These are phyloP conservation scores for Arthroderma sp. DNA, from an alignment of 2,329 filamentous ascomycete species.

Conservation along the genomic window DNA sequence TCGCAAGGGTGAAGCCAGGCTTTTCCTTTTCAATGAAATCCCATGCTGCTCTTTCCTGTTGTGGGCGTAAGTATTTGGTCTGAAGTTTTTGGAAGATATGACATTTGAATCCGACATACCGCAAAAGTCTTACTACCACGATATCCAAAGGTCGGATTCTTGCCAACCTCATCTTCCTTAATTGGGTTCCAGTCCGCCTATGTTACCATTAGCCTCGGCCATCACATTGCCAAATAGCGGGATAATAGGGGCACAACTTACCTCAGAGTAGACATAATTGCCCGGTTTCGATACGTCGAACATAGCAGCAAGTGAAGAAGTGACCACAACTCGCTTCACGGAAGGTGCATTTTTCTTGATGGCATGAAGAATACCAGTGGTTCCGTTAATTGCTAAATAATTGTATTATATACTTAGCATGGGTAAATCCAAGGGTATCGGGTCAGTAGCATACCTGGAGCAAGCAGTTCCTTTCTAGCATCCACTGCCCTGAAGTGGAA, in stretches of 20 bases:
- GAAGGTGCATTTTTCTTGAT: conserved; percentile 49
- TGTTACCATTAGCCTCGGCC: not conserved
- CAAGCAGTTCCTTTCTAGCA: conserved; percentile 48
- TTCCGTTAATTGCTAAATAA: conserved; percentile 51
- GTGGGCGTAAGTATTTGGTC: not conserved
- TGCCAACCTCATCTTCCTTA: conserved; percentile 31
- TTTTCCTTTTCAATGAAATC: conserved; percentile 46
- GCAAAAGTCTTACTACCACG: conserved; percentile 43
- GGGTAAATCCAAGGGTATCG: not conserved
- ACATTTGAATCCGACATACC: conserved; percentile 16
- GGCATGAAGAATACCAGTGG: conserved; percentile 49
- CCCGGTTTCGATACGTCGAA: conserved; percentile 35
- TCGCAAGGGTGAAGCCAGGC: conserved; percentile 49
- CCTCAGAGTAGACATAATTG: conserved; percentile 22
- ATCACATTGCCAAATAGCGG: too few relatives aligned
- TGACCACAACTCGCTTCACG: conserved; percentile 63
- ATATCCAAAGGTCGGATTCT: conserved; percentile 28
- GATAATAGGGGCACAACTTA: not conserved
- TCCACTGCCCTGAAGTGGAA: conserved; percentile 63
- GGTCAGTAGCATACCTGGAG: conserved; percentile 39
- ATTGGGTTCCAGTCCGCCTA: conserved; percentile 36
- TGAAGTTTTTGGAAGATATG: not conserved
- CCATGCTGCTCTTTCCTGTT: conserved; percentile 53
- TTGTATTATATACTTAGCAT: not conserved
- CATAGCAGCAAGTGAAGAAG: conserved; percentile 58